Base-by-base conservation (phyloP, 208 protist species). In the Phytomonas sp. region DNA sequence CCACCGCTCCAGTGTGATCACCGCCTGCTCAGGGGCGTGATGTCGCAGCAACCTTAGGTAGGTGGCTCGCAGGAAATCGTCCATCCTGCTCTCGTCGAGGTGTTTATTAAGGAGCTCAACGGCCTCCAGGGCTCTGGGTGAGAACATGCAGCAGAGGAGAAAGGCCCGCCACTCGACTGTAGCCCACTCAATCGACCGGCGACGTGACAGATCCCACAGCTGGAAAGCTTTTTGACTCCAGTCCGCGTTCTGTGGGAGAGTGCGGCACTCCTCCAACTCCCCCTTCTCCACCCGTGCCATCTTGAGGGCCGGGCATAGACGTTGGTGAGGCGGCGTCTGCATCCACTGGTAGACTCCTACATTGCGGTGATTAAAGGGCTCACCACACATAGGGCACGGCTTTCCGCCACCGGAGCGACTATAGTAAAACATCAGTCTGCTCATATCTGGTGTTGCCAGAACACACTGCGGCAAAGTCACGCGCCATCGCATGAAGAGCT, bases 401-500 rank as follows among this genome's bases (percentile, higher is more conserved):
- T 53, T 62, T 23, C 91, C 91, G 26, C 91, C 91, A 23, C 91
- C 91, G 34, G 91, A 76, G 51, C 87, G 80, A 7, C 79, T 74
- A 73, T 91, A 93, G 80, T 89, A 96, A 70, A 96, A 94, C 73
- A 96, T 76, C n/a, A 96, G 75, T 0, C 91, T 82, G 74, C 88
- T 94, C 74, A 96, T 88, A 74, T 96, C 91, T 4, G 91, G 91
- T 2, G 91, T 83, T n/a, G 91, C 91, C 34, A 96, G 62, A 20
- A 94, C 91, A 73, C 91, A 96, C 76, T 96, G 91, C 61, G 91
- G 87, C 29, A 84, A 77, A 28, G 85, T 73, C 13, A 83, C 88
- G 6, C 91, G 84, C 87, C 88, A 96, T 15, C 86, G 82, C 70
- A 94, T 64, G 62, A 96, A 91, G 26, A 96, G 74, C 79, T 91